Percentiles rank a stretch among this genome's conserved stretches.
Evolutionary conservation across 2,329 filamentous ascomycete genomes (phyloP).

Genomic region (Cercospora sp.): DNA sequence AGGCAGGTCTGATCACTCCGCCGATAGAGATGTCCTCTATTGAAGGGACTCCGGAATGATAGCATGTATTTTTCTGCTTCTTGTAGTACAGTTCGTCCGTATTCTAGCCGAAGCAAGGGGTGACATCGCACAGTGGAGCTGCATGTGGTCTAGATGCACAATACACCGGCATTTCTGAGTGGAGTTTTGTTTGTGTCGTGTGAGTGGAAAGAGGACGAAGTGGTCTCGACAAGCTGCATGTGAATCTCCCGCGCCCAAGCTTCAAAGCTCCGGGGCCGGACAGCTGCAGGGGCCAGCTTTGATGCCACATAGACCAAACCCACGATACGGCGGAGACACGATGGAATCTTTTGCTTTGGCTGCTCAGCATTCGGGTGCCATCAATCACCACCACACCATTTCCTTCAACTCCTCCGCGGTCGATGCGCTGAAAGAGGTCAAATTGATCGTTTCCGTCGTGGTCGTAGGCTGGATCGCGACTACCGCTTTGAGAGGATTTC

Average conservation of each 20-base stretch:
- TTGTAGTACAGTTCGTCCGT: neutral
- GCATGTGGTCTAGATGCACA: neutral
- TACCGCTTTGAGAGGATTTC: slow-evolving; percentile 29
- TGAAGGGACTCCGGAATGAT: neutral
- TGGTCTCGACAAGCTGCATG: neutral
- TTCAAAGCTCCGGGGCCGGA: slow-evolving; percentile 6
- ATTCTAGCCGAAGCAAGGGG: neutral
- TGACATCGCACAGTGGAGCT: neutral
- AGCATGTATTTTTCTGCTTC: neutral
- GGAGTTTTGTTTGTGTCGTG: neutral
- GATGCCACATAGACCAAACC: slow-evolving; percentile 11
- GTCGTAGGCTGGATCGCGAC: slow-evolving; percentile 41
- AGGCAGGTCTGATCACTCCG: slow-evolving; percentile 12
- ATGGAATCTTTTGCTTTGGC: slow-evolving; percentile 39
- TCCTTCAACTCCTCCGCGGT: slow-evolving; percentile 53
- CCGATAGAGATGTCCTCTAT: neutral
- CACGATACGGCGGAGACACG: neutral
- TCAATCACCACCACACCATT: slow-evolving; percentile 52
- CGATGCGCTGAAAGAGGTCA: slow-evolving; percentile 53
- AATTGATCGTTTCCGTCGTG: slow-evolving; percentile 52
- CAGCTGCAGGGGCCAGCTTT: slow-evolving; percentile 8
- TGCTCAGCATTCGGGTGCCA: slow-evolving; percentile 38
- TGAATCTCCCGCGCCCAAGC: slow-evolving; percentile 4
- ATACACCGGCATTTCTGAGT: neutral
- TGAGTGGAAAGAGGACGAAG: neutral